These are phyloP conservation scores for Euphorbia celastroides DNA, from an alignment of 441 rosid species.

Conservation along the genomic window DNA sequence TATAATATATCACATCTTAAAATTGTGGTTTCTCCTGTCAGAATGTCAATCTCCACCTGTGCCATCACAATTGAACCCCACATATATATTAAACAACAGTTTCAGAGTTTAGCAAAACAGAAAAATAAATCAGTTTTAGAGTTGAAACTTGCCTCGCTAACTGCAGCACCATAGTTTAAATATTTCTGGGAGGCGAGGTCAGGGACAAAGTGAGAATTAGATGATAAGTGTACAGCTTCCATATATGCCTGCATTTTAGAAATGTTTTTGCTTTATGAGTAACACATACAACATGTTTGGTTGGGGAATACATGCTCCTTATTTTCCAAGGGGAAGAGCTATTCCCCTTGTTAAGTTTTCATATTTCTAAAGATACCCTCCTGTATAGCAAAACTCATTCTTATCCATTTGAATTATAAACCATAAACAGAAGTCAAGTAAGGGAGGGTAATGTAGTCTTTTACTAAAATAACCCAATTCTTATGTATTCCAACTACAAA, in stretches of 20 bases:
- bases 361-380: too few species aligned
- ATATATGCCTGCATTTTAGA: conserved; percentile 49
- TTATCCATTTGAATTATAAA: too few species aligned
- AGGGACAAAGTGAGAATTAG: conserved; percentile 44
- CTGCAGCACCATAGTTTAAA: conserved; percentile 82
- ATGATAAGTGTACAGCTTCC: conserved; percentile 48
- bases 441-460: too few species aligned
- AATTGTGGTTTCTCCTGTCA: conserved; percentile 70
- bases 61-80: neutral
- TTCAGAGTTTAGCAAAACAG: neutral
- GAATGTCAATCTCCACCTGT: conserved; percentile 81
- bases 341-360: too few species aligned
- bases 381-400: too few species aligned
- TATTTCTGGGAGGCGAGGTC: conserved; percentile 33
- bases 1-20: conserved; percentile 70
- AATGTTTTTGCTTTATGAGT: too few species aligned
- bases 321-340: too few species aligned
- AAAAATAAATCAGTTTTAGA: neutral
- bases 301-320: too few species aligned
- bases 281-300: too few species aligned
- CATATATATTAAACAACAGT: neutral
- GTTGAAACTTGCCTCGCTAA: conserved; percentile 68
- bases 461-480: too few species aligned
- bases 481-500: too few species aligned
- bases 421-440: too few species aligned